Conservation (phyloP, 2,329 filamentous ascomycete genomes). For the Apiospora kogelbergensis region DNA sequence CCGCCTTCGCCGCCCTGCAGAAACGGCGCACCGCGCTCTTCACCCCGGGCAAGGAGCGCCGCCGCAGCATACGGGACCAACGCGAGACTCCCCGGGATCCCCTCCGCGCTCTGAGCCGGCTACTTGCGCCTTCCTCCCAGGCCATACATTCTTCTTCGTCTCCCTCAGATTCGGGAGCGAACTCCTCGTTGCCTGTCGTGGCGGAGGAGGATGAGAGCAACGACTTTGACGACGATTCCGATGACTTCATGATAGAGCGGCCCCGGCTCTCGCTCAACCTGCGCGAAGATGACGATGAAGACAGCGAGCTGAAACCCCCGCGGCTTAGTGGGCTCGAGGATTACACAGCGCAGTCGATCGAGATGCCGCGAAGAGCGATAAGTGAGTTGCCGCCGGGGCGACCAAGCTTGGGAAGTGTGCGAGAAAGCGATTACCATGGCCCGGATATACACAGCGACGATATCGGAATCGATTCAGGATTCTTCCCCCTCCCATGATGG, state of each 20-base stretch:
- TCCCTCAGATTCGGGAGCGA: constrained; percentile 23
- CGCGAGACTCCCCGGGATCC: constrained; percentile 34
- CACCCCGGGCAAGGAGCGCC: constrained; percentile 58
- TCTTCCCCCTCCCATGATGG: constrained; percentile 47
- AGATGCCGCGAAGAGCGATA: constrained; percentile 54
- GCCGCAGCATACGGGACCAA: constrained; percentile 58
- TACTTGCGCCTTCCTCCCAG: constrained; percentile 50
- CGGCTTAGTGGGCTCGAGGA: constrained; percentile 56
- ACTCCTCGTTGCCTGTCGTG: constrained; percentile 25
- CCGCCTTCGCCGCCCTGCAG: constrained; percentile 58
- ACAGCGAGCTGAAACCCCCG: constrained; percentile 51
- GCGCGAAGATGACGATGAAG: constrained; percentile 48
- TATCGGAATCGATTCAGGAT: constrained; percentile 47
- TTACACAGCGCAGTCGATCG: constrained; percentile 58
- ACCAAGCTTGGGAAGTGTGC: constrained; percentile 48
- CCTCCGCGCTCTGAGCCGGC: constrained; percentile 51
- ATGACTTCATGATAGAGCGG: constrained; percentile 45
- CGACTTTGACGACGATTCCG: constrained; percentile 45
- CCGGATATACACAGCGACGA: constrained; percentile 40
- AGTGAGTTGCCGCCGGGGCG: constrained; percentile 49
- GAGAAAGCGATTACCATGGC: constrained; percentile 50
- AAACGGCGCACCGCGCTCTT: constrained; percentile 58
- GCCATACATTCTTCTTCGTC: constrained; percentile 47
- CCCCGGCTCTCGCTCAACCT: constrained; percentile 58
- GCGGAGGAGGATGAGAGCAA: constrained; percentile 40